Evolutionary conservation across 345 rosid genomes (phyloP), one percentile per base, ranked within the genome.

Genomic region (Nephelium lappaceum): DNA sequence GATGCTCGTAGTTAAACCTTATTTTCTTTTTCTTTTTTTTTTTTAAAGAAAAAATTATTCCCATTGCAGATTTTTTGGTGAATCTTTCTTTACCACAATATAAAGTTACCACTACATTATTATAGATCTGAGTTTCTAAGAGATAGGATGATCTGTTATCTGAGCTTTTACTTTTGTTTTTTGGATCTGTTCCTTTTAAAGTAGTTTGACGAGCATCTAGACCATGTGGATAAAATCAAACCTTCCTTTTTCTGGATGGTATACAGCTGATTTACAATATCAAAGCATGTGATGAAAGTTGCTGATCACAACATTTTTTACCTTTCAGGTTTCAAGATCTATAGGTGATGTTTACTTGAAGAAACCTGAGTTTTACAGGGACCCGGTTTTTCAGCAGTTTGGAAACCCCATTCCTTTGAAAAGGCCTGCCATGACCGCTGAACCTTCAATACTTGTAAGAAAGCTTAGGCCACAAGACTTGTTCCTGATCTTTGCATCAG

Each of bases 401-500:
- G 98, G 91, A 61, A 86, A 80, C 63, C 91, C 94, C 11, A 71
- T 91, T 80, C 98, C 93, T 60, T 83, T 96, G 86, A 92, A 86
- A 81, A 87, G 97, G 72, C 86, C 99, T 4, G 97, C 88, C 19
- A 85, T 96, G 84, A 88, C 98, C 80, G 97, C 98, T 12, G 99
- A 96, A 79, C 99, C 99, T 5, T 90, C 99, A 11, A 84, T 96
- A 51, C 81, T 92, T 76, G 84, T 83, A 25, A 88, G 97, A 83
- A 83, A 92, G 86, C 92, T 93, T 27, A 88, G 77, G 80, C 87
- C 92, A 79, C 87, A 91, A 43, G 99, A 96, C 86, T 78, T 85
- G 65, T 96, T 96, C 84, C 85, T 96, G 73, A 92, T 95, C 80
- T 95, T 95, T 89, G 99, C 99, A 84, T 93, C 98, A 18, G 99